Base-by-base conservation (phyloP, 495 filamentous ascomycete species). In the Aspergillus sparsus region DNA sequence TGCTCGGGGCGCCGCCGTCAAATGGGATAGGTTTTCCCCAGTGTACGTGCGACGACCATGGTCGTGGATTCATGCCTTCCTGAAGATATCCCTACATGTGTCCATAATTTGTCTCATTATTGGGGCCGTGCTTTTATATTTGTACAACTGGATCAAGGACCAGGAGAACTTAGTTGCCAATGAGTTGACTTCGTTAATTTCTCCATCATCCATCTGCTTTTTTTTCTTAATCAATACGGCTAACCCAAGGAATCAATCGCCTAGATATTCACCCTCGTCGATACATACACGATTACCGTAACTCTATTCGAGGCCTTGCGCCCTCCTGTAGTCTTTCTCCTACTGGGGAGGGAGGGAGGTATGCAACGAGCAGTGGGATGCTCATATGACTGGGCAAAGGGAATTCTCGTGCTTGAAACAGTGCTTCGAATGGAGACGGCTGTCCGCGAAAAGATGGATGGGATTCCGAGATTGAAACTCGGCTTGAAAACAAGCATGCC, bases 201-300 rank as follows among this genome's bases (percentile, higher is more conserved):
- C 37, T 41, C 37, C 37, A 6, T 27, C 21, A 27, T 27, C 21
- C 21, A 27, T 3, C 21, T 27, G 21, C 3, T 1, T 3, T 27
- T 27, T 27, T 41, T 3, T 41, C 10, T 41, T 41, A 3, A 41
- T 2, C 5, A 41, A 41, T n/a, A 41, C 3, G 37, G 37, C 37
- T 41, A 41, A 41, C 37, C 6, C n/a, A 27, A 27, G 21, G 21
- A 27, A 27, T n/a, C 37, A 41, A 8, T 41, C 10, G 11, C 37
- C 37, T n/a, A 39, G 51, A 10, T 55, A 3, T 55, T 55, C 37
- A 55, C 52, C 3, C 36, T 55, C 6, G 52, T 55, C 2, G 52
- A 55, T 55, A 55, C 52, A 4, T 36, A 55, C 27, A n/a, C 21
- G 5, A 55, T 31, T 21, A 55, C 52, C 10, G 52, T 55, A 7